Evolutionary conservation across 441 rosid genomes (phyloP).

Genomic region (Gossypium schwendimanii): DNA sequence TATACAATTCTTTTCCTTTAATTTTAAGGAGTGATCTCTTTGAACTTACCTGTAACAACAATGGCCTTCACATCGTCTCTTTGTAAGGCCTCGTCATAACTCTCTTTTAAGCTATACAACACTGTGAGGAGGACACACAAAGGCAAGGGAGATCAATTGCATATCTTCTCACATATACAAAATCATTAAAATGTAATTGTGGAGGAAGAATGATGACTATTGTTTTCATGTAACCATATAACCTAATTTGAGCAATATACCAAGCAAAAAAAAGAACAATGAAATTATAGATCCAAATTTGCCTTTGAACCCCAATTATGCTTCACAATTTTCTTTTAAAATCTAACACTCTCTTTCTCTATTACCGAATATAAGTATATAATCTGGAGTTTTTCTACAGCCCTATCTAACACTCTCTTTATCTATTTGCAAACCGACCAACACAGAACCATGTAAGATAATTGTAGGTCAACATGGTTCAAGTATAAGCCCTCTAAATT

Average conservation of each 20-base stretch:
- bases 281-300: not conserved
- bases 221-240: not conserved
- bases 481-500: not conserved
- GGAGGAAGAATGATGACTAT: not conserved
- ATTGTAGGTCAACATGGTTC: not conserved
- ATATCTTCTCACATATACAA: not conserved
- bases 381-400: not conserved
- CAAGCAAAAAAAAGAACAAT: not conserved
- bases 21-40: not conserved
- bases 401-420: not conserved
- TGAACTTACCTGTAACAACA: conserved; percentile 63
- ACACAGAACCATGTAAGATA: not conserved
- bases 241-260: not conserved
- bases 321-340: not conserved
- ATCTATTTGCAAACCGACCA: not conserved
- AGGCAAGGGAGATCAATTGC: not conserved
- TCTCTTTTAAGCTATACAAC: conserved; percentile 62
- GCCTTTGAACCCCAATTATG: not conserved
- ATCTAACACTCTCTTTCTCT: not conserved
- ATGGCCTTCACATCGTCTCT: conserved; percentile 93
- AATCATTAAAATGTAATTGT: not conserved
- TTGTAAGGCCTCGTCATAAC: conserved; percentile 61
- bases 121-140: conserved; percentile 32
- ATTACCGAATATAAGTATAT: too few relatives aligned
- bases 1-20: not conserved